Base-by-base conservation (phyloP, 306 rosid genomes). In the Hylodesmum podocarpum region DNA sequence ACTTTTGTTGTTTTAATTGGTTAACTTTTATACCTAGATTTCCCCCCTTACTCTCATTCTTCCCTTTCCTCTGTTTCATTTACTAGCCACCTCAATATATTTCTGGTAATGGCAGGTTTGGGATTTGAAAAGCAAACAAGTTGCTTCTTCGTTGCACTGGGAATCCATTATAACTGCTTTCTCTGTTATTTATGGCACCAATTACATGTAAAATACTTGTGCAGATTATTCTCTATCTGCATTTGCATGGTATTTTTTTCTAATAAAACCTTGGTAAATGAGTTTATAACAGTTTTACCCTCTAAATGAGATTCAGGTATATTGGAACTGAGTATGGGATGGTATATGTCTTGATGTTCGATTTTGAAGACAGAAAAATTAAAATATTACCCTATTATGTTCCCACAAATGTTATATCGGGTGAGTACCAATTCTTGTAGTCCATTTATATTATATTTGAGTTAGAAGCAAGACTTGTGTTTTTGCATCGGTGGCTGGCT, bases 151-250 rank as follows among this genome's bases (percentile, higher is more conserved):
- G 70, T 78, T 94, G 77, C 85, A 83, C 66, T 94, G 98, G 98
- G 98, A 84, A 83, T 91, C 94, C 83, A 84, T 87, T 70, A 87
- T 94, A 84, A 94, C 98, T 84, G 84, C 98, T 34, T 94, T 94
- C 88, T 86, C 97, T 80, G 87, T 91, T 66, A 85, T 91, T 70
- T 76, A 81, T 79, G 96, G 96, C 90, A 86, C 97, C 78, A 68
- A 82, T 86, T 91, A 83, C 91, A 94, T 94, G 98, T 94, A 94
- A 75, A 70, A 55, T 66, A 66, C 73, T 81, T 47, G 78, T 73
- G 79, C 73, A 72, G 69, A 67, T 83, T 43, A 73, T 81, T 80
- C 34, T 40, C 44, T 68, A 24, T 70, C 73, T 41, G 75, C 76
- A 70, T 78, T 81, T 50, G 39, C 58, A 55, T 69, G 37, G 61